Base-by-base conservation (phyloP, 345 rosid genomes). In the Citrus trifoliata region DNA sequence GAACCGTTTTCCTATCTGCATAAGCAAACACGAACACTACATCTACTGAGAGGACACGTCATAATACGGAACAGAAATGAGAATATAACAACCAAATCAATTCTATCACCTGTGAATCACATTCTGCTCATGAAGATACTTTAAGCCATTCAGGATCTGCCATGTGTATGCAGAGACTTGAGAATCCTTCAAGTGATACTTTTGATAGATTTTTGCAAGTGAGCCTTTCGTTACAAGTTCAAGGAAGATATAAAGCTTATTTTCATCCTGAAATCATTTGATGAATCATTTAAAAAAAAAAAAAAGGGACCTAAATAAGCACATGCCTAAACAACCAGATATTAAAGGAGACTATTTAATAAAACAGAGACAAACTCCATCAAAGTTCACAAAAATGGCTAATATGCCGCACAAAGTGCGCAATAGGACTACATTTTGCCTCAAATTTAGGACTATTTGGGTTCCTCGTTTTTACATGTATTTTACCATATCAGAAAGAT, bases 211-310 rank as follows among this genome's bases (percentile, higher is more conserved):
- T n/a, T 63, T 88, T 73, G 74, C 71, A 69, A 95, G 97, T 70
- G 99, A 93, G 71, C 97, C 97, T 76, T 89, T 86, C 16, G 91
- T 84, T 60, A 93, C 93, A 74, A 92, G 89, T 89, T 95, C 96
- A 25, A 95, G 91, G 76, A 93, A 95, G 63, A 95, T 93, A 74
- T 91, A 93, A 64, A 95, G 87, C 59, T 86, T 91, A 32, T 91
- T 86, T 33, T 82, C 93, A 75, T 90, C 95, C 99, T 95, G 88
- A 78, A 83, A 83, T 5, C 35, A 10, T 33, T 13, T 46, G 56
- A 69, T 16, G 22, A 82, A 82, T 21, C 24, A 65, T 35, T 35
- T 2, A 33, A 38, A 38, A 0, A 38, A 38, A 2, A 55, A n/a
- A n/a, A n/a, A n/a, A n/a, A n/a, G n/a, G n/a, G n/a, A n/a, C n/a